Evolutionary conservation across 2,329 filamentous ascomycete genomes (phyloP).

Genomic region (Endothia cerciana): DNA sequence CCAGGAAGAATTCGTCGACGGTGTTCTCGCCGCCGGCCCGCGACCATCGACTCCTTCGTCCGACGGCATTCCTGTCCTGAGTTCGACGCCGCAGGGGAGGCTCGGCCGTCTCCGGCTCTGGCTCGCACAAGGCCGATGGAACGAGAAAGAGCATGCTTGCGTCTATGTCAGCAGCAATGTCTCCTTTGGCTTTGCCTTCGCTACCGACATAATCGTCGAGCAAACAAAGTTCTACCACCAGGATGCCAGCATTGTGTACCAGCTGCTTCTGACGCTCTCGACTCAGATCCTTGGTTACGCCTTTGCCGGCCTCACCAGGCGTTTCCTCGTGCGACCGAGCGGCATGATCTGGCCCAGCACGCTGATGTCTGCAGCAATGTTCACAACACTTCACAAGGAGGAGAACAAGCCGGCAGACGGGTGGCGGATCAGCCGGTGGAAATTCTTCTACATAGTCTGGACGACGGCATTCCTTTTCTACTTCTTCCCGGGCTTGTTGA

Average conservation of each 20-base stretch:
- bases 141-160: conserved; percentile 86
- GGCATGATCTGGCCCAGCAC: conserved; percentile 94
- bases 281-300: conserved; percentile 87
- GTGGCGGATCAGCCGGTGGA: conserved; percentile 81
- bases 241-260: conserved; percentile 74
- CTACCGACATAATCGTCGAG: conserved; percentile 87
- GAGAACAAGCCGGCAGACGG: conserved; percentile 82
- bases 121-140: conserved; percentile 81
- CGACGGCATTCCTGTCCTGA: conserved; percentile 20
- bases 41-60: conserved; percentile 28
- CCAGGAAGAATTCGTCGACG: conserved; percentile 52
- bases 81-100: conserved; percentile 29
- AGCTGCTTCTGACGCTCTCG: conserved; percentile 80
- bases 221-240: conserved; percentile 90
- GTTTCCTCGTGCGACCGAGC: conserved; percentile 81
- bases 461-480: conserved; percentile 76
- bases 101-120: conserved; percentile 64
- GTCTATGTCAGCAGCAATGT: conserved; percentile 91
- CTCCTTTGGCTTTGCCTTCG: conserved; percentile 87
- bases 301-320: conserved; percentile 79
- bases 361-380: conserved; percentile 87
- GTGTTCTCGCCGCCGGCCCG: conserved; percentile 35
- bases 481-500: conserved; percentile 79
- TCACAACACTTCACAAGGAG: conserved; percentile 81
- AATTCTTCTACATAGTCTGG: conserved; percentile 81